Evolutionary conservation across 257 asterid species (phyloP), one percentile per base, ranked within the genome.

Genomic region (Mentha longifolia): DNA sequence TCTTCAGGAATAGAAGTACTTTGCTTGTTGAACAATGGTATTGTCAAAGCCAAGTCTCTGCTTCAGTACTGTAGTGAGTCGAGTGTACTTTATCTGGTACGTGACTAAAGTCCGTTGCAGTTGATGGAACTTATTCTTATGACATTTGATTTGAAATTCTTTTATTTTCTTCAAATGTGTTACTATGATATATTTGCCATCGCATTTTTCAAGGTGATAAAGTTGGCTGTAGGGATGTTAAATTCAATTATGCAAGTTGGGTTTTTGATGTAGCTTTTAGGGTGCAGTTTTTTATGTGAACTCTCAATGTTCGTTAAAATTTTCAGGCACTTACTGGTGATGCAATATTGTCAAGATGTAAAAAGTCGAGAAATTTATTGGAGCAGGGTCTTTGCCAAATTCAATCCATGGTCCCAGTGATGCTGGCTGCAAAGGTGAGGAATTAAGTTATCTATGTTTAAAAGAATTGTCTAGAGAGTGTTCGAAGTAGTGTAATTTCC

Each of bases 261-360:
- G 43, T 39, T 39, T 9, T 39, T 35, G 39, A 35, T 35, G 39
- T 5, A 35, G 39, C 39, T 35, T 35, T 35, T 35, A 35, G 6
- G 39, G 39, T 35, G 6, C 37, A 3, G 7, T 33, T 33, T 60
- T 41, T 30, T 57, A 12, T 14, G 15, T 46, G 39, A 55, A 30
- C 50, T 31, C 15, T 28, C 69, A 45, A 42, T 58, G 57, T 76
- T 70, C 42, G 55, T 30, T 14, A 25, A 31, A 74, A 56, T 69
- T 45, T 62, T 62, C 90, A 94, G 99, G 96, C 95, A 58, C 85
- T 91, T 60, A 94, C 96, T 13, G 99, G 99, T 71, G 95, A 88
- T 49, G 84, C 83, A 70, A 77, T 89, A 74, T 79, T 88, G 41
- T 80, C 93, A 17, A 86, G 95, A 82, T 91, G 97, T 80, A 83